Evolutionary conservation across 805 yeast genomes (phyloP).

Genomic region (Debaryomyces hansenii): DNA sequence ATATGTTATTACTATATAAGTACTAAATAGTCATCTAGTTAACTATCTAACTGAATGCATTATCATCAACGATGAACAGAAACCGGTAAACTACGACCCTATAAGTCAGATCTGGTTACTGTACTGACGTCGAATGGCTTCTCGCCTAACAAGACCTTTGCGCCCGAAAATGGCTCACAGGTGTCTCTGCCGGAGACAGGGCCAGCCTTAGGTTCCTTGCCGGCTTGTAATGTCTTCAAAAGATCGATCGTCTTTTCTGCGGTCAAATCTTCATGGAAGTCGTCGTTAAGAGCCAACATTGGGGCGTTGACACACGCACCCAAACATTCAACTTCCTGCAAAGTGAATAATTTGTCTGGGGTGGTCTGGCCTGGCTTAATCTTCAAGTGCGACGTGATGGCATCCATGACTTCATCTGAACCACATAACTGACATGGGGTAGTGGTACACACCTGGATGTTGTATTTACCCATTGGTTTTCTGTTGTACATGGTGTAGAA

Average conservation of each 20-base stretch:
- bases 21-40: background rate
- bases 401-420: slow-evolving; percentile 74
- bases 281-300: slow-evolving; percentile 82
- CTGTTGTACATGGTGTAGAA: slow-evolving; percentile 91
- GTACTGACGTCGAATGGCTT: slow-evolving; percentile 70
- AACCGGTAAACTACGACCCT: slow-evolving; percentile 1
- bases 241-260: slow-evolving; percentile 60
- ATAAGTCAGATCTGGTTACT: slow-evolving; percentile 73
- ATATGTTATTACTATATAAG: background rate
- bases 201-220: slow-evolving; percentile 63
- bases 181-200: slow-evolving; percentile 67
- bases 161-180: slow-evolving; percentile 78
- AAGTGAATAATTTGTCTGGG: slow-evolving; percentile 69
- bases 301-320: slow-evolving; percentile 94
- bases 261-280: slow-evolving; percentile 79
- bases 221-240: slow-evolving; percentile 62
- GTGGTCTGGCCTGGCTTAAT: slow-evolving; percentile 80
- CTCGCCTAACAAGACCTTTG: slow-evolving; percentile 55
- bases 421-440: slow-evolving; percentile 88
- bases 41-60: background rate
- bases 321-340: slow-evolving; percentile 86
- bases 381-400: slow-evolving; percentile 59
- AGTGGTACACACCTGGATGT: slow-evolving; percentile 83
- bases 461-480: slow-evolving; percentile 81
- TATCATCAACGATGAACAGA: background rate